These are phyloP conservation scores for Hypoxylon rubiginosum DNA, from an alignment of 2,329 filamentous ascomycete species.

Conservation along the genomic window DNA sequence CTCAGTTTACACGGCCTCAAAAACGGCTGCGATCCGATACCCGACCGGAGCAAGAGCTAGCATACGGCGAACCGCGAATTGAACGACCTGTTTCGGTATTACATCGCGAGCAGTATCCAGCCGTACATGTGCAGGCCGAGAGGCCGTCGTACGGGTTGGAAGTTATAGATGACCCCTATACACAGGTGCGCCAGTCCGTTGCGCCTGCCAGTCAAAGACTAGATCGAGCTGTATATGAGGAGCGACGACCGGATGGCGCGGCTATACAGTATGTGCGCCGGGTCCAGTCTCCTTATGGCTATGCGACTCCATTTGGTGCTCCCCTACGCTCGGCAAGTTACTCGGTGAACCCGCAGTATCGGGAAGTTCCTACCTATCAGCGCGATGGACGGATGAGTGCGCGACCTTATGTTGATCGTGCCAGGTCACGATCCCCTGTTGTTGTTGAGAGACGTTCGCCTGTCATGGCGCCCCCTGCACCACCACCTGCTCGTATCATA, in stretches of 20 bases:
- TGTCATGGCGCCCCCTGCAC: constrained; percentile 65
- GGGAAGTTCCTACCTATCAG: constrained; percentile 60
- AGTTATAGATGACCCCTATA: constrained; percentile 48
- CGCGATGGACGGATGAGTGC: constrained; percentile 63
- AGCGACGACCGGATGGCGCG: constrained; percentile 50
- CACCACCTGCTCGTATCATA: constrained; percentile 75
- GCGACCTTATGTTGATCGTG: constrained; percentile 63
- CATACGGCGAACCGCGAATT: constrained; percentile 62
- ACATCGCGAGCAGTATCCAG: constrained; percentile 52
- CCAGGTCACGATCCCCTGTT: constrained; percentile 63
- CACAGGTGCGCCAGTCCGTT: constrained; percentile 49
- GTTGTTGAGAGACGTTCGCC: constrained; percentile 60
- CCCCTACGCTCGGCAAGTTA: constrained; percentile 59
- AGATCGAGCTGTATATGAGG: constrained; percentile 50
- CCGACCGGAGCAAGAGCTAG: constrained; percentile 57
- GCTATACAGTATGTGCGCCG: constrained; percentile 55
- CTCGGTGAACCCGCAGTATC: constrained; percentile 57
- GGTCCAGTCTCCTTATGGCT: constrained; percentile 55
- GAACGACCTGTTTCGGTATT: constrained; percentile 56
- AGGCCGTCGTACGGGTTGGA: constrained; percentile 53
- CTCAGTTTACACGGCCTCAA: constrained; percentile 65
- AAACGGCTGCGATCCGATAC: constrained; percentile 68
- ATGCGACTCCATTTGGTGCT: constrained; percentile 55
- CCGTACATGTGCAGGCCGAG: constrained; percentile 41
- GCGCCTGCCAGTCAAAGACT: constrained; percentile 46